Percentiles rank a stretch among this genome's conserved stretches.
phyloP scores from a whole-genome alignment of 2,329 filamentous ascomycete genomes.

The Neopestalotiopsis sp. region DNA sequence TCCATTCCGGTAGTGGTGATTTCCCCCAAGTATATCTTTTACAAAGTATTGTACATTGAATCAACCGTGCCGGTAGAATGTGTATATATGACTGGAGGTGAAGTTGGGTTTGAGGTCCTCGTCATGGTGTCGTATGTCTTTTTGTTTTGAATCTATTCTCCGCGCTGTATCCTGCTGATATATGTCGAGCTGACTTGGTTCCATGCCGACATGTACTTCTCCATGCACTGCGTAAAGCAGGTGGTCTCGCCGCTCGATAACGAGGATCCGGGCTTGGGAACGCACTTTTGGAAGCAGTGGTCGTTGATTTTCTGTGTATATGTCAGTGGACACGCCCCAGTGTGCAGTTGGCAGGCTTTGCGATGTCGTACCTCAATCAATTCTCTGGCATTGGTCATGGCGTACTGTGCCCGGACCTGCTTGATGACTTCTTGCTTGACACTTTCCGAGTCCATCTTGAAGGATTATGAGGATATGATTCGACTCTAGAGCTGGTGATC shows the following conservation, averaged over 20 bases:
- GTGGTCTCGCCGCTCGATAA: conserved; percentile 71
- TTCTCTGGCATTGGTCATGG: conserved; percentile 70
- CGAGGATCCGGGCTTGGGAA: conserved; percentile 71
- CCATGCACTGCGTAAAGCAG: conserved; percentile 79
- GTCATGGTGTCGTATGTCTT: neutral
- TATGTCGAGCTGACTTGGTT: conserved; percentile 75
- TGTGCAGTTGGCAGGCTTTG: too few species aligned
- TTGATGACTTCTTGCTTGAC: conserved; percentile 69
- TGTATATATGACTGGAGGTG: neutral
- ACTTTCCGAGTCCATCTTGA: conserved; percentile 61
- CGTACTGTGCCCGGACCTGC: conserved; percentile 68
- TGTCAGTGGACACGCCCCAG: neutral
- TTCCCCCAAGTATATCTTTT: neutral
- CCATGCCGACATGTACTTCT: conserved; percentile 85
- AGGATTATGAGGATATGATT: neutral
- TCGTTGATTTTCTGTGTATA: conserved; percentile 74
- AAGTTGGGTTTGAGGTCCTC: neutral
- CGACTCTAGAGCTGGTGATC: neutral
- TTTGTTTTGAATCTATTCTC: conserved; percentile 32
- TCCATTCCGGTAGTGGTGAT: neutral
- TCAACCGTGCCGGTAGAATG: neutral
- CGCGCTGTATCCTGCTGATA: conserved; percentile 66
- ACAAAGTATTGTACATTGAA: conserved; percentile 12
- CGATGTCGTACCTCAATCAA: conserved; percentile 68
- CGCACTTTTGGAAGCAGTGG: conserved; percentile 80